Evolutionary conservation across 805 yeast genomes (phyloP).

Genomic region (Candida manassasensis): DNA sequence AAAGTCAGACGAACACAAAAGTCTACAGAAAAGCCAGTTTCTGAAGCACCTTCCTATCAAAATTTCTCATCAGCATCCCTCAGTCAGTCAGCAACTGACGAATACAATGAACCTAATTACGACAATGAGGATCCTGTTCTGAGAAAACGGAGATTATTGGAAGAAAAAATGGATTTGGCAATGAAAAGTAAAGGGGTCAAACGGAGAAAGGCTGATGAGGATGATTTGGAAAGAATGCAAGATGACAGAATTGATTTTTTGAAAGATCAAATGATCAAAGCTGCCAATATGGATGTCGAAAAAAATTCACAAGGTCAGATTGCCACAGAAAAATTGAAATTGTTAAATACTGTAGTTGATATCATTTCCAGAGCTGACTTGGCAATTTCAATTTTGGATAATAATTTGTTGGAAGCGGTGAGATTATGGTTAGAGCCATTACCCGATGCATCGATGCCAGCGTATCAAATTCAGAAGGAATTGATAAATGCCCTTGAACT

Average conservation of each 20-base stretch:
- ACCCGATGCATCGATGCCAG: slow-evolving; percentile 97
- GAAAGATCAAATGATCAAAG: slow-evolving; percentile 85
- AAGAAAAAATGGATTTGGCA: slow-evolving; percentile 74
- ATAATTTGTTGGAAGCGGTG: slow-evolving; percentile 86
- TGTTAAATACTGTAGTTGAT: slow-evolving; percentile 74
- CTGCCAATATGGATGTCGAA: slow-evolving; percentile 72
- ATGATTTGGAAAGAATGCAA: slow-evolving; percentile 90
- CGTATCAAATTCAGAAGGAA: slow-evolving; percentile 90
- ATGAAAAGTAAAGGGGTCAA: slow-evolving; percentile 58
- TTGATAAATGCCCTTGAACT: slow-evolving; percentile 67
- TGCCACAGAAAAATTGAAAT: slow-evolving; percentile 71
- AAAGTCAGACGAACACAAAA: slow-evolving; percentile 22
- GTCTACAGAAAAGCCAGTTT: slow-evolving; percentile 7
- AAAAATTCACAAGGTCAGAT: slow-evolving; percentile 56
- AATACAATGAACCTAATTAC: slow-evolving; percentile 13
- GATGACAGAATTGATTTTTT: slow-evolving; percentile 82
- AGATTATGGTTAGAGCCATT: slow-evolving; percentile 97
- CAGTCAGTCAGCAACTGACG: slow-evolving; percentile 19
- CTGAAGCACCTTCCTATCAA: too few species aligned
- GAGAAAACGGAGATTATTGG: slow-evolving; percentile 68
- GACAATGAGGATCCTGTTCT: slow-evolving; percentile 32
- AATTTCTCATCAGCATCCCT: too few species aligned
- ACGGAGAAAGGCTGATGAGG: slow-evolving; percentile 75
- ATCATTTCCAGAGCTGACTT: slow-evolving; percentile 76
- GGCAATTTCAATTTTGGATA: slow-evolving; percentile 90